Evolutionary conservation across 805 yeast species (phyloP), one percentile per base, ranked within the genome.

Genomic region (Brettanomyces anomalus): DNA sequence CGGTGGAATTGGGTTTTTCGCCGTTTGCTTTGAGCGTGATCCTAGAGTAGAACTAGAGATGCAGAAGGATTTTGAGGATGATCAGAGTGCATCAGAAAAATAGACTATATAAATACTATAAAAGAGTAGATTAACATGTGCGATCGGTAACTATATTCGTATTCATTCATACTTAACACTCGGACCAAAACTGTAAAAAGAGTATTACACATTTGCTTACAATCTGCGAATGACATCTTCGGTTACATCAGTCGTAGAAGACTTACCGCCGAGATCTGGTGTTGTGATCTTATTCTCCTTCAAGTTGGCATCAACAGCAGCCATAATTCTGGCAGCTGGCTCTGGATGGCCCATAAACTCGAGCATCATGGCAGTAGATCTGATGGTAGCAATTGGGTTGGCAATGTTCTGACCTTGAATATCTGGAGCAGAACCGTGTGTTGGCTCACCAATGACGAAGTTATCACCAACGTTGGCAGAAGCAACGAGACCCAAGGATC

Each of bases 361-460:
- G 65, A 93, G 78, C 95, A 93, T 82, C 62, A 93, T 74, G 44
- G 97, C 98, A 46, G 97, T 81, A 26, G 98, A 93, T 70, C 98
- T 82, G 62, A 93, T 90, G 41, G 98, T 93, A 44, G 98, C 98
- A 58, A 93, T 81, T 51, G 98, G 98, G 76, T 90, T 90, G 42
- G 96, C 77, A 55, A 87, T 85, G 56, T 93, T 93, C 66, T 76
- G 81, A 55, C 98, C 98, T 62, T 89, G 96, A 53, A 93, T 93
- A 65, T 93, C 98, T 44, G 98, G 98, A 43, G 98, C 98, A 44
- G 96, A 85, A 48, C 98, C 98, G 68, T 93, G 98, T 62, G 97
- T 89, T 61, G 98, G 98, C 70, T 93, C 98, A 63, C 98, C 98
- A 61, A 93, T 87, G 49, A 94, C 97, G 61, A 93, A 90, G 62